Conservation (phyloP, 1,284 basidiomycete genomes). For the Ustilago vetiveriae region DNA sequence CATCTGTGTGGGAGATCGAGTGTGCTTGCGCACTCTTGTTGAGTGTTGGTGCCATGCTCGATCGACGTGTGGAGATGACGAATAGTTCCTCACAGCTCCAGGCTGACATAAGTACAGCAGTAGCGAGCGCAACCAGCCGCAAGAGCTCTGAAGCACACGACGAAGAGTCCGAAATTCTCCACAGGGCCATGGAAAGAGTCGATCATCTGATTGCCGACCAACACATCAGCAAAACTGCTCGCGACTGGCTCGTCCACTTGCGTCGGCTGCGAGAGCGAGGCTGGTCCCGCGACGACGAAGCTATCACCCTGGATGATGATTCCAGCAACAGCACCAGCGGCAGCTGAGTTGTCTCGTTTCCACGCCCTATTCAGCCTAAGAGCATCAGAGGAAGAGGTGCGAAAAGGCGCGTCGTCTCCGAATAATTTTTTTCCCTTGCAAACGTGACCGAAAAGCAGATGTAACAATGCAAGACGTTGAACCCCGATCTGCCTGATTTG, state of each 20-base stretch:
- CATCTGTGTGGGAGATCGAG: slow-evolving; percentile 58
- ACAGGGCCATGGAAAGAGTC: slow-evolving; percentile 23
- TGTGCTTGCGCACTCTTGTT: slow-evolving; percentile 55
- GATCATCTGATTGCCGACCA: slow-evolving; percentile 8
- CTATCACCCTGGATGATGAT: slow-evolving; percentile 1
- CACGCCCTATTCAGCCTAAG: too few relatives aligned
- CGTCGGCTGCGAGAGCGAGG: slow-evolving; percentile 19
- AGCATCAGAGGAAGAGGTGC: too few relatives aligned
- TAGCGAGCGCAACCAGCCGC: too few relatives aligned
- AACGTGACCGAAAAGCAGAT: background rate
- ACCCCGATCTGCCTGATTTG: too few relatives aligned
- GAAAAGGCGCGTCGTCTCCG: too few relatives aligned
- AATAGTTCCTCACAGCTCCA: background rate
- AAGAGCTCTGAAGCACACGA: too few relatives aligned
- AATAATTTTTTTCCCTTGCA: too few relatives aligned
- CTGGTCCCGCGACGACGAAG: slow-evolving; percentile 16
- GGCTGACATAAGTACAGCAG: too few relatives aligned
- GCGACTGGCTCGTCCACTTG: slow-evolving; percentile 32
- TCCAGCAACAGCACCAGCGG: too few relatives aligned
- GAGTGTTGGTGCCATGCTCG: slow-evolving; percentile 43
- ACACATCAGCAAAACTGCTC: slow-evolving; percentile 20
- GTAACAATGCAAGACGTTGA: slow-evolving; percentile 1
- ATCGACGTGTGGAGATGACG: slow-evolving; percentile 1
- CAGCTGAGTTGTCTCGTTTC: too few relatives aligned
- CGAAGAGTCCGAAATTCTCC: background rate